A percentile compares a stretch with the other conserved stretches of the same genome.
These are phyloP conservation scores for Sporothrix schenckii DNA, from an alignment of 2,329 filamentous ascomycete genomes.

Conservation along the genomic window DNA sequence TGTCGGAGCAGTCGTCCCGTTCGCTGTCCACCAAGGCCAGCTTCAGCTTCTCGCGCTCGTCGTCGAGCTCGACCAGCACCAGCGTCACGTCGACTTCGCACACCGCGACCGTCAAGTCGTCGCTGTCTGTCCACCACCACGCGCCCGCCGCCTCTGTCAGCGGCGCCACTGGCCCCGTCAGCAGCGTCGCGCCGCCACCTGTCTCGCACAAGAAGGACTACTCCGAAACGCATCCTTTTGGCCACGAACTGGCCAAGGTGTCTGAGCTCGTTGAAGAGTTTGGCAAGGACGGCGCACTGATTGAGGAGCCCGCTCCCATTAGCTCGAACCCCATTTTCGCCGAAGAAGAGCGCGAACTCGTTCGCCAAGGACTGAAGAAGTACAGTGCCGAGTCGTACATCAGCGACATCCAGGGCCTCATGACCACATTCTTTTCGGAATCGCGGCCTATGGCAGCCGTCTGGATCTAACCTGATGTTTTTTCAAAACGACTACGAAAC, in stretches of 20 bases:
- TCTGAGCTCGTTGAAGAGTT: conserved; percentile 93
- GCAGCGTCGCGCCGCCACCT: conserved; percentile 39
- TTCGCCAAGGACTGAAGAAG: conserved; percentile 69
- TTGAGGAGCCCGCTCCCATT: neutral
- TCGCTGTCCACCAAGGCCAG: conserved; percentile 61
- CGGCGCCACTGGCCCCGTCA: conserved; percentile 37
- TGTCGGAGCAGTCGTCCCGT: conserved; percentile 58
- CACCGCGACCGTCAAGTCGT: conserved; percentile 36
- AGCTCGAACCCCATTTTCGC: conserved; percentile 50
- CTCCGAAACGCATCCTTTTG: conserved; percentile 70
- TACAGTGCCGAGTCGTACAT: conserved; percentile 84
- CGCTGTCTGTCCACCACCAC: neutral
- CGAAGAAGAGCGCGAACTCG: conserved; percentile 73
- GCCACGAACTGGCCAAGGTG: conserved; percentile 85
- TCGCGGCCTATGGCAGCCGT: conserved; percentile 42
- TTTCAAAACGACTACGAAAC: neutral
- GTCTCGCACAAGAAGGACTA: conserved; percentile 47
- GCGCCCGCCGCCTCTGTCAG: conserved; percentile 33
- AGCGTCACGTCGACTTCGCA: conserved; percentile 49
- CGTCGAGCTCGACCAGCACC: conserved; percentile 58
- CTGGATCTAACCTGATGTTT: conserved; percentile 53
- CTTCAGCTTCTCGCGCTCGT: conserved; percentile 60
- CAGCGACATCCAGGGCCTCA: conserved; percentile 72
- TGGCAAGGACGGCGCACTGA: conserved; percentile 56
- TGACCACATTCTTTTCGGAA: conserved; percentile 61